phyloP scores from a whole-genome alignment of 306 rosid species.

The Senna tora region DNA sequence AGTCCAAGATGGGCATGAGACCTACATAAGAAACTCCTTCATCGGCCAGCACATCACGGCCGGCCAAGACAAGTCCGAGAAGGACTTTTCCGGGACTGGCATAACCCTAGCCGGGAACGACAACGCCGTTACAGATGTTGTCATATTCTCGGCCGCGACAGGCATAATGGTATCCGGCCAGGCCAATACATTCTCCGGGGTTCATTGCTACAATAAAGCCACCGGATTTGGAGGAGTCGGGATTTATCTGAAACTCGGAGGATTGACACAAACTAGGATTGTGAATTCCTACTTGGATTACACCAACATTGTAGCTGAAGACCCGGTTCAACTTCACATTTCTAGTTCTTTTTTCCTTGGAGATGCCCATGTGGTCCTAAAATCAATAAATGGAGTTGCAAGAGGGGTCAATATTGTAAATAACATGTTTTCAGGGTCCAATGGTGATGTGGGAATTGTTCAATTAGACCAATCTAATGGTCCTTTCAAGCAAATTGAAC shows the following conservation, averaged over 20 bases:
- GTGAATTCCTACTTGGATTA: conserved; percentile 87
- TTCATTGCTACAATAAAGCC: conserved; percentile 96
- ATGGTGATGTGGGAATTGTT: conserved; percentile 65
- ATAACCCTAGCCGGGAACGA: conserved; percentile 75
- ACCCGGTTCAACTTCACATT: conserved; percentile 83
- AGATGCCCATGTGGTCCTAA: conserved; percentile 68
- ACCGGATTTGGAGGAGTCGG: conserved; percentile 87
- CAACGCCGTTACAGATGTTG: conserved; percentile 84
- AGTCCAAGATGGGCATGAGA: conserved; percentile 82
- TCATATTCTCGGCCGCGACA: conserved; percentile 69
- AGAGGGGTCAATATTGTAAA: conserved; percentile 75
- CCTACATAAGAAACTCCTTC: conserved; percentile 79
- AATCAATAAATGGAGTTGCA: conserved; percentile 66
- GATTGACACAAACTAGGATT: conserved; percentile 80
- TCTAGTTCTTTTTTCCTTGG: conserved; percentile 84
- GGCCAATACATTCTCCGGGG: conserved; percentile 73
- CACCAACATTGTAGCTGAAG: conserved; percentile 88
- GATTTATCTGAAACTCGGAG: conserved; percentile 68
- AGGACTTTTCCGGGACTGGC: conserved; percentile 77
- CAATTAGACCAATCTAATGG: conserved; percentile 63
- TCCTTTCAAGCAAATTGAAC: conserved; percentile 63
- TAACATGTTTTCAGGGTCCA: conserved; percentile 79
- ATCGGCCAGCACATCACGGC: conserved; percentile 95
- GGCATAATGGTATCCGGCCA: conserved; percentile 76
- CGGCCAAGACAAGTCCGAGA: conserved; percentile 60